These are phyloP conservation scores for Dissoconium aciculare DNA, from an alignment of 2,329 filamentous ascomycete species.

Conservation along the genomic window DNA sequence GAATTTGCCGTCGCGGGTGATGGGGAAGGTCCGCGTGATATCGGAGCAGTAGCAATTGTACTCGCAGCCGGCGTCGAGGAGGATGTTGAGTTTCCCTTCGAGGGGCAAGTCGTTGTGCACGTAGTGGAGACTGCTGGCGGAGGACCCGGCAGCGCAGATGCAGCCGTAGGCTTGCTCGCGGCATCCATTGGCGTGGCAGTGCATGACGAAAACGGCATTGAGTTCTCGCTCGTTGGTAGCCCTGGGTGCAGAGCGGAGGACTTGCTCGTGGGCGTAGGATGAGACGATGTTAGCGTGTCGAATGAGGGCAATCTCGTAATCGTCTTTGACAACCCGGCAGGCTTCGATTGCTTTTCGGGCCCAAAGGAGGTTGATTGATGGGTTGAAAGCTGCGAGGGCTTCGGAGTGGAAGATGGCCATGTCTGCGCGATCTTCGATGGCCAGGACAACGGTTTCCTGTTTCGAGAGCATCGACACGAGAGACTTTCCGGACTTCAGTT, in stretches of 20 bases:
- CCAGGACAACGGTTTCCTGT: conserved; percentile 44
- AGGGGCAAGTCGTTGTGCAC: conserved; percentile 61
- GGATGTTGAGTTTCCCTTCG: conserved; percentile 57
- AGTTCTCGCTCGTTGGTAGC: conserved; percentile 70
- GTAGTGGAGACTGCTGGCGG: conserved; percentile 79
- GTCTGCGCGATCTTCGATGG: conserved; percentile 59
- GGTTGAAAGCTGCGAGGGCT: conserved; percentile 21
- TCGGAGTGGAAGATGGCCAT: conserved; percentile 35
- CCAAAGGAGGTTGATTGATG: conserved; percentile 47
- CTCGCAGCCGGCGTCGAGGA: conserved; percentile 65
- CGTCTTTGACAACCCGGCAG: conserved; percentile 67
- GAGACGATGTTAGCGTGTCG: conserved; percentile 69
- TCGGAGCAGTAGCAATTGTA: conserved; percentile 38
- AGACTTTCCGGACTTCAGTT: conserved; percentile 60
- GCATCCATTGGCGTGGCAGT: conserved; percentile 58
- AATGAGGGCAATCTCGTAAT: conserved; percentile 71
- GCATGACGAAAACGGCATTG: conserved; percentile 63
- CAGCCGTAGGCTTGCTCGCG: conserved; percentile 76
- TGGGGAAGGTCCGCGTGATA: conserved; percentile 75
- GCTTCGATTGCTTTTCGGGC: conserved; percentile 58
- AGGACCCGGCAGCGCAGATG: conserved; percentile 67
- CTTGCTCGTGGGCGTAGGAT: conserved; percentile 59
- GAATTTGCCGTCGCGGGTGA: conserved; percentile 48
- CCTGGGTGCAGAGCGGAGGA: conserved; percentile 46
- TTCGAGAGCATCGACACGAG: conserved; percentile 32